Evolutionary conservation across 805 yeast genomes (phyloP).

Genomic region (Kluyveromyces wickerhamii): DNA sequence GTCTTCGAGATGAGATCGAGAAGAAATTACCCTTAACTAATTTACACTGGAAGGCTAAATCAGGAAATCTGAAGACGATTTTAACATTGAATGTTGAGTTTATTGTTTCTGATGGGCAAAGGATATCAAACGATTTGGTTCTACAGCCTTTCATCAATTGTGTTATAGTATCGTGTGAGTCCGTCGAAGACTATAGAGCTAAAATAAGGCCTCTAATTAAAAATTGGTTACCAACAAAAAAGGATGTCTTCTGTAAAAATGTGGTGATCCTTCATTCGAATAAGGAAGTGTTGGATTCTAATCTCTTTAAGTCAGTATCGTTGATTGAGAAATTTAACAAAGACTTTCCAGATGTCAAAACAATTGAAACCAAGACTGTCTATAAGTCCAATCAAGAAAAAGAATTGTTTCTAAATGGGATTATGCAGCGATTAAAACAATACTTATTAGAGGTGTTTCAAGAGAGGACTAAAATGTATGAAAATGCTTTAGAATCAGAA

Average conservation of each 20-base stretch:
- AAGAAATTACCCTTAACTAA: constrained; percentile 24
- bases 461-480: constrained; percentile 10
- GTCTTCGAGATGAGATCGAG: constrained; percentile 22
- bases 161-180: constrained; percentile 59
- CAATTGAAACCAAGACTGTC: constrained; percentile 27
- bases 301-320: constrained; percentile 26
- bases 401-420: constrained; percentile 24
- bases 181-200: constrained; percentile 65
- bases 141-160: constrained; percentile 49
- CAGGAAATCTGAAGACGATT: constrained; percentile 22
- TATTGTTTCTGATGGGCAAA: constrained; percentile 13
- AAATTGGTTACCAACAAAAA: constrained; percentile 55
- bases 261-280: constrained; percentile 25
- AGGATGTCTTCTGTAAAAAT: constrained; percentile 3
- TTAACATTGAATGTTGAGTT: constrained; percentile 18
- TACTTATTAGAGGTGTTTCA: constrained; percentile 22
- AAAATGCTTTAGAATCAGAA: constrained; percentile 1
- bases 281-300: constrained; percentile 25
- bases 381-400: constrained; percentile 27
- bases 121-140: constrained; percentile 2
- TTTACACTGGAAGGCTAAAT: constrained; percentile 26
- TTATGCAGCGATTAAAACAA: constrained; percentile 18
- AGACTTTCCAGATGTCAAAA: constrained; percentile 25
- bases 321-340: constrained; percentile 26
- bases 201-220: constrained; percentile 74